phyloP scores from a whole-genome alignment of 139 green algal genomes.

The Monoraphidium neglectum region DNA sequence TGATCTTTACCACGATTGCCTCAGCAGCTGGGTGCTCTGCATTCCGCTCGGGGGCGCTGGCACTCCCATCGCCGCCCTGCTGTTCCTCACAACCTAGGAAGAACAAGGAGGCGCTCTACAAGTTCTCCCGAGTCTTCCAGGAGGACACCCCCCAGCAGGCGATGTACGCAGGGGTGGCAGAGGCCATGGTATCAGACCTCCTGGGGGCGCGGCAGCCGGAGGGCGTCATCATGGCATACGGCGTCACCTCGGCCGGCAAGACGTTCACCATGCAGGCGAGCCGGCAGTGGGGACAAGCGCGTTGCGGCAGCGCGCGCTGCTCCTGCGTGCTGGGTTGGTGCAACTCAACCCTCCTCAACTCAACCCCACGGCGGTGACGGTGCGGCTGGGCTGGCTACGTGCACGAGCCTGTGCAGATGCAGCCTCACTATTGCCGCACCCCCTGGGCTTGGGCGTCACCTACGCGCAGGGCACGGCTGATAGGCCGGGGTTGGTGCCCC shows the following conservation, averaged over 20 bases:
- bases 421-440: no score
- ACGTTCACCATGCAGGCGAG: slow-evolving; percentile 74
- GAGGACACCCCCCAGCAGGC: slow-evolving; percentile 43
- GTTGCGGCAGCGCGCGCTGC: no score
- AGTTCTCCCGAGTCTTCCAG: slow-evolving; percentile 64
- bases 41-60: no score
- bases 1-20: no score
- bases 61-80: not conserved
- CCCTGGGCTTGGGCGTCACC: no score
- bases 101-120: slow-evolving; percentile 46
- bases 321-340: no score
- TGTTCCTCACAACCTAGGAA: slow-evolving; percentile 1
- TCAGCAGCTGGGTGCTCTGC: no score
- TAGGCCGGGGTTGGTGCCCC: slow-evolving; percentile 67
- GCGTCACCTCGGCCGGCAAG: slow-evolving; percentile 82
- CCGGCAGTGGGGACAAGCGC: no score
- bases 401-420: no score
- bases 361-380: no score
- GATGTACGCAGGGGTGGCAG: slow-evolving; percentile 48
- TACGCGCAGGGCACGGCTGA: slow-evolving; percentile 52
- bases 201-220: slow-evolving; percentile 18
- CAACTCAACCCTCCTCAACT: no score
- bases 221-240: slow-evolving; percentile 80
- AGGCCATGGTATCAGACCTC: slow-evolving; percentile 45
- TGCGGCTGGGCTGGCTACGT: no score